Conservation (phyloP, 768 basidiomycete species). For the Lactarius deliciosus region DNA sequence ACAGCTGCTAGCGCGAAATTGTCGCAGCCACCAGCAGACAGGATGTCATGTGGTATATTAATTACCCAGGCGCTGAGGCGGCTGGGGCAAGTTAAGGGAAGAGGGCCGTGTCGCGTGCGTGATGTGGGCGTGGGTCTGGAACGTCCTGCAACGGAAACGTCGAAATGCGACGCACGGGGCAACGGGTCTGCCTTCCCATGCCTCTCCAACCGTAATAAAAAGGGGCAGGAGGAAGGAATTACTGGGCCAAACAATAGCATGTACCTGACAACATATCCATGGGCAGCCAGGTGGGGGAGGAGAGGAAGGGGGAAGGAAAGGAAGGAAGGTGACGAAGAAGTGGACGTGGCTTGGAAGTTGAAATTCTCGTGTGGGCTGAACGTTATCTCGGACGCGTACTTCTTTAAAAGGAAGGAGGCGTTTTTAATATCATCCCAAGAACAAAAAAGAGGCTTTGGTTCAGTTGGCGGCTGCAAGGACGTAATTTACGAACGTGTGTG, state of each 20-base stretch:
- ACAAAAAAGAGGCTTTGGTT: background rate
- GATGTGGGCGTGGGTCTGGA: background rate
- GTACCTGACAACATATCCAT: background rate
- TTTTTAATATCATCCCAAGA: constrained; percentile 6
- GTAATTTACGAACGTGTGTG: constrained; percentile 6
- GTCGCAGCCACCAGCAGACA: background rate
- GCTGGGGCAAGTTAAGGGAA: background rate
- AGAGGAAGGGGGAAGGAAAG: background rate
- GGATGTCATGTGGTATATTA: background rate
- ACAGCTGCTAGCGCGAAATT: background rate
- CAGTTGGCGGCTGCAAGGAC: background rate
- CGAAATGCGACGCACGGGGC: background rate
- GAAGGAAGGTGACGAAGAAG: background rate
- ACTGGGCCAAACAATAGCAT: background rate
- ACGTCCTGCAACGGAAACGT: background rate
- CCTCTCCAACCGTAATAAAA: constrained; percentile 2
- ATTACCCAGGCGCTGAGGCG: background rate
- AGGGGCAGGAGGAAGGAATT: background rate
- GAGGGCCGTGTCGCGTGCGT: background rate
- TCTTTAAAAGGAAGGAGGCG: constrained; percentile 10
- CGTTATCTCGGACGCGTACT: background rate
- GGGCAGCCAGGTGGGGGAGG: background rate
- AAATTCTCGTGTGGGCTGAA: background rate
- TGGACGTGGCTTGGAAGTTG: background rate
- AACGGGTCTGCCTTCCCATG: background rate